Percentiles rank a stretch among this genome's conserved stretches.
These are phyloP conservation scores for Dothidotthia symphoricarpi DNA, from an alignment of 2,329 filamentous ascomycete species.

Conservation along the genomic window DNA sequence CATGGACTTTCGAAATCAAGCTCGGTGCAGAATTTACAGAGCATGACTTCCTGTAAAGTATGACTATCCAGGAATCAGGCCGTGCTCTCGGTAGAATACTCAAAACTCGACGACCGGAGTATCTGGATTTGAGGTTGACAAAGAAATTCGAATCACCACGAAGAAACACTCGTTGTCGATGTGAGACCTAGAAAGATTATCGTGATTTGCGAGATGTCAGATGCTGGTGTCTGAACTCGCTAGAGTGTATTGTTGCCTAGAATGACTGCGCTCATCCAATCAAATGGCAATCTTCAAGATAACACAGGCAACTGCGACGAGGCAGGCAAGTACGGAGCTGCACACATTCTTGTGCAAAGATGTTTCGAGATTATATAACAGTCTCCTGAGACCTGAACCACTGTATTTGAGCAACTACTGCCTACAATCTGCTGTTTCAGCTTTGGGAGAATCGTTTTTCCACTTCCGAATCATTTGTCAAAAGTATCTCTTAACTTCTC, in stretches of 20 bases:
- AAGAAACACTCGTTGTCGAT: background rate
- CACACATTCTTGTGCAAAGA: background rate
- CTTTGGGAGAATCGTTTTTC: background rate
- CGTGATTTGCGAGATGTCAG: no score
- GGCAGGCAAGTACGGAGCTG: slow-evolving; percentile 6
- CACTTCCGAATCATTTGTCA: slow-evolving; percentile 25
- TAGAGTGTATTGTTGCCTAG: no score
- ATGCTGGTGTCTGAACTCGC: no score
- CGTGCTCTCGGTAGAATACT: no score
- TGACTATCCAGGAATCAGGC: no score
- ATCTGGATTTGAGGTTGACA: slow-evolving; percentile 4
- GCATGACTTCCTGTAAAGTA: no score
- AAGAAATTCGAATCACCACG: background rate
- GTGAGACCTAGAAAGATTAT: slow-evolving; percentile 2
- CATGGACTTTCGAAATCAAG: no score
- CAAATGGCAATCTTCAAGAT: background rate
- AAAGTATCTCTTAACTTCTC: slow-evolving; percentile 55
- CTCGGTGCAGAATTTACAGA: no score
- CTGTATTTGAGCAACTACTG: background rate
- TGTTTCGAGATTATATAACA: background rate
- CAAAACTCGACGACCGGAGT: no score
- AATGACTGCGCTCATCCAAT: no score
- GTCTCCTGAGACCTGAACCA: background rate
- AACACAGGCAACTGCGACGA: background rate
- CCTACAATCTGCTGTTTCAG: no score